Evolutionary conservation across 2,329 filamentous ascomycete species (phyloP).

Genomic region (Botrytis tulipae): DNA sequence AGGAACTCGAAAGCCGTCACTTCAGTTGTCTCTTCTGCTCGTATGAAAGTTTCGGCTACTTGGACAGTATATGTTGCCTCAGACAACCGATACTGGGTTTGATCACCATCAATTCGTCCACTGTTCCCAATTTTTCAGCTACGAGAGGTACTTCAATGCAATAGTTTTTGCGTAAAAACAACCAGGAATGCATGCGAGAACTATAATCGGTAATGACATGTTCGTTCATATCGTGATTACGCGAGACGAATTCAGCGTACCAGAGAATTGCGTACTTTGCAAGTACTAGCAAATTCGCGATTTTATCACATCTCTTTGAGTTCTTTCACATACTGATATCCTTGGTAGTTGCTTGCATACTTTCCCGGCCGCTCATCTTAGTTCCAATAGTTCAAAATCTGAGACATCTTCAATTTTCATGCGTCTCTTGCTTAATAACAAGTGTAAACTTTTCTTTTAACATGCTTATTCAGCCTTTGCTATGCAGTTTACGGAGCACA

Average conservation of each 20-base stretch:
- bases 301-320: background rate
- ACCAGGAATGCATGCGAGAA: background rate
- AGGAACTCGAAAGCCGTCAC: background rate
- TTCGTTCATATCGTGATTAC: background rate
- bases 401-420: conserved; percentile 7
- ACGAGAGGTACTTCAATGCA: background rate
- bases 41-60: background rate
- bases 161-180: background rate
- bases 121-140: background rate
- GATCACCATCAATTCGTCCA: background rate
- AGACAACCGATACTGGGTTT: background rate
- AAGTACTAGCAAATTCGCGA: background rate
- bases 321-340: background rate
- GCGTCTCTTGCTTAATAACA: background rate
- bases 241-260: background rate
- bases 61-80: background rate
- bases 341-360: background rate
- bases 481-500: background rate
- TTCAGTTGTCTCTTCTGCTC: background rate
- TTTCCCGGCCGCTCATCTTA: background rate
- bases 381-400: background rate
- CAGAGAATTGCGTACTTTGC: background rate
- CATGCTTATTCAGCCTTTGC: background rate
- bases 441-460: background rate
- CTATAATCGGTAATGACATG: background rate